Evolutionary conservation across 495 filamentous ascomycete genomes (phyloP).

Genomic region (Xylaria bambusicola): DNA sequence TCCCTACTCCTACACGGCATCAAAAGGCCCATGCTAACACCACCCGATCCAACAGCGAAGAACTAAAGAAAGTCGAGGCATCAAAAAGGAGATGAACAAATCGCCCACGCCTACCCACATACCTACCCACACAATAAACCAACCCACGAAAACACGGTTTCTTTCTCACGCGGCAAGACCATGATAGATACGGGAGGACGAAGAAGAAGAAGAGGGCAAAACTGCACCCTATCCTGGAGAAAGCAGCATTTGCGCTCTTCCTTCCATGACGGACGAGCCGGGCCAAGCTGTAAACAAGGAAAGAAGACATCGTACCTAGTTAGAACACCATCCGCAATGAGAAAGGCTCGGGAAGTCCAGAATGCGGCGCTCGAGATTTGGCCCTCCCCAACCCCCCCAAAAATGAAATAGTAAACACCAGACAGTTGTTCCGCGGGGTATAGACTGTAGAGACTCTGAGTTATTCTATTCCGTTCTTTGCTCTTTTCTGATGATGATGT

Average conservation of each 20-base stretch:
- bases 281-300: background rate
- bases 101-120: too few species aligned
- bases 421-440: too few species aligned
- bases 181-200: too few species aligned
- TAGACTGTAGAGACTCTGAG: too few species aligned
- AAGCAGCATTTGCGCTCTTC: too few species aligned
- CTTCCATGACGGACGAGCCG: too few species aligned
- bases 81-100: constrained; percentile 54
- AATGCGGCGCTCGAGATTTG: background rate
- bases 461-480: too few species aligned
- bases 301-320: background rate
- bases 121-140: too few species aligned
- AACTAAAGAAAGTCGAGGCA: constrained; percentile 86
- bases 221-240: background rate
- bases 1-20: background rate
- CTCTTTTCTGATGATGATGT: too few species aligned
- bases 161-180: too few species aligned
- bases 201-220: background rate
- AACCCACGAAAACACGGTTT: too few species aligned
- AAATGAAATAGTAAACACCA: background rate
- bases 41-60: constrained; percentile 65
- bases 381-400: too few species aligned
- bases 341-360: background rate
- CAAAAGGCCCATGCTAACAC: constrained; percentile 25
- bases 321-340: background rate